A percentile compares a stretch with the other conserved stretches of the same genome.
Conservation (phyloP, 2,329 filamentous ascomycete genomes). For the Curvularia sp. region DNA sequence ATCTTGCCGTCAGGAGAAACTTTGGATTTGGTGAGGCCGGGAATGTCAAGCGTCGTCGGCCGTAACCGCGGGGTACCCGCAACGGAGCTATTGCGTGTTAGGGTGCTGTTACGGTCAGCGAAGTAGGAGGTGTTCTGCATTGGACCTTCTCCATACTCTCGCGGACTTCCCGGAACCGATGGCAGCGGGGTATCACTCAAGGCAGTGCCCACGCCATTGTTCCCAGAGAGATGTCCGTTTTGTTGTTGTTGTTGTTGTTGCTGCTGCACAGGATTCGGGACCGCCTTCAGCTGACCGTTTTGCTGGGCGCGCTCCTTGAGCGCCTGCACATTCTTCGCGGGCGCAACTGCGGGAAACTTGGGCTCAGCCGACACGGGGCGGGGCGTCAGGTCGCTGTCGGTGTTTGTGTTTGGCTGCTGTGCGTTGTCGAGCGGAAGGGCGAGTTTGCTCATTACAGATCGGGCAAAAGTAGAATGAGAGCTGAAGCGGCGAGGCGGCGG, state of each 20-base stretch:
- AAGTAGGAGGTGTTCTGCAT: constrained; percentile 20
- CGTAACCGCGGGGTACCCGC: constrained; percentile 80
- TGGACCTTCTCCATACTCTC: constrained; percentile 59
- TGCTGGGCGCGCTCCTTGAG: constrained; percentile 34
- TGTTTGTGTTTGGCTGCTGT: constrained; percentile 20
- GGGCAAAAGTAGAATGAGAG: constrained; percentile 60
- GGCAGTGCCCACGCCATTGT: constrained; percentile 59
- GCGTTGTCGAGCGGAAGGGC: constrained; percentile 33
- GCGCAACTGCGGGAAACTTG: constrained; percentile 19
- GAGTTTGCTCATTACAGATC: constrained; percentile 58
- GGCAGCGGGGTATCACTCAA: constrained; percentile 69
- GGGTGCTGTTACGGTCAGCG: constrained; percentile 60
- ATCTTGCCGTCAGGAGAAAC: constrained; percentile 96
- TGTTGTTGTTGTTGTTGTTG: constrained; percentile 27
- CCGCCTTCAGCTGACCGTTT: constrained; percentile 42
- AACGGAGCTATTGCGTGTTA: constrained; percentile 76
- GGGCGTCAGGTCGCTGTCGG: constrained; percentile 30
- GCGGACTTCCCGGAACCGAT: constrained; percentile 68
- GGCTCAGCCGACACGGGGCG: constrained; percentile 23
- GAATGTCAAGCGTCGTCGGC: constrained; percentile 95
- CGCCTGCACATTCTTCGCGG: constrained; percentile 34
- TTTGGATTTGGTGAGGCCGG: constrained; percentile 92
- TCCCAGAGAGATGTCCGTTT: constrained; percentile 28
- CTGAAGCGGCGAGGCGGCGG: constrained; percentile 42
- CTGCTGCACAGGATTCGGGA: constrained; percentile 21